Evolutionary conservation across 164 flowering plant species (phyloP), one percentile per base, ranked within the genome.

Genomic region (Magnolia changhungtana): DNA sequence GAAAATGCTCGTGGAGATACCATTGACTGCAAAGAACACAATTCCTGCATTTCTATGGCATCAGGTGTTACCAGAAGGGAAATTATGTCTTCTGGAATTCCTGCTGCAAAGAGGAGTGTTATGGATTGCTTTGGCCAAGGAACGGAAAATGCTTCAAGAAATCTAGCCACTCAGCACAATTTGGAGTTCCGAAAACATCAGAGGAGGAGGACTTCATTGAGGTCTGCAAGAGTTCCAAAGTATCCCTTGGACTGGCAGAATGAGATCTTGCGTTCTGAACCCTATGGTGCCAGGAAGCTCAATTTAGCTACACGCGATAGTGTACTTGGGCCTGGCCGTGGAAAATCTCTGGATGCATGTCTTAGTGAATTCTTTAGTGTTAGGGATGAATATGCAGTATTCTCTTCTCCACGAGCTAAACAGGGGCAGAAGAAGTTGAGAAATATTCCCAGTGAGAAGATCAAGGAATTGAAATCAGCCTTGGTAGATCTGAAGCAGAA

Each of bases 181-280:
- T 58, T 74, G 14, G 81, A 67, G 67, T 84, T 83, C 59, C 84
- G 80, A n/a, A 74, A 74, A 52, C 73, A 85, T 68, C 87, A 77
- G 71, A 90, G 79, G 78, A 89, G 83, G 73, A 85, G 90, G 75
- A 89, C 87, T 74, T 85, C 91, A 2, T 37, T 77, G 64, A 83
- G 88, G 81, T 82, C 84, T 18, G 82, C 69, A 70, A 84, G 83
- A 78, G 82, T 77, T 66, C 85, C 81, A 69, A 84, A 82, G 71
- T 76, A 83, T 67, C 1, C 65, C 11, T 8, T 71, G 61, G 61
- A 52, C 50, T 71, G 27, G 73, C 74, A 76, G 52, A 50, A 16
- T 16, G 74, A 50, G 21, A 21, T 7, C 3, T 11, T 37, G 20
- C 16, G 59, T 50, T 67, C 67, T 1, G 65, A 23, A 55, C 45